Conservation (phyloP, 192 early-diverging fungal species). For the Coemansia guatemalensis region DNA sequence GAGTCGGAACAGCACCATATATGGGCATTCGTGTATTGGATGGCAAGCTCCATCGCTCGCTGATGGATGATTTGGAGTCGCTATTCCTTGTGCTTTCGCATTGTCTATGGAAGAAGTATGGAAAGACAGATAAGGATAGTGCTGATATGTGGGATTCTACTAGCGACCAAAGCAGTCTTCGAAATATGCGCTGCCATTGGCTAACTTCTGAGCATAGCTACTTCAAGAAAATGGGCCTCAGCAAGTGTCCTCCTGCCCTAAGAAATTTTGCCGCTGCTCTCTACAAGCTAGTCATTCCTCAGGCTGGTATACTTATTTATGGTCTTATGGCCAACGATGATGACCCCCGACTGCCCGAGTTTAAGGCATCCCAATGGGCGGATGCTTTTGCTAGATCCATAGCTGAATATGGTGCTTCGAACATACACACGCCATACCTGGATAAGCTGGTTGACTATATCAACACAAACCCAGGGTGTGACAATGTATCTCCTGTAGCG, state of each 20-base stretch:
- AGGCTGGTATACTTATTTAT: not conserved
- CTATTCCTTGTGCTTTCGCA: not conserved
- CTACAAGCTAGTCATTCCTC: not conserved
- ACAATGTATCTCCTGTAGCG: not conserved
- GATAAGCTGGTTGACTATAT: not conserved
- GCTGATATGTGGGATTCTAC: not conserved
- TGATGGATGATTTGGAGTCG: not conserved
- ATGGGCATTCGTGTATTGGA: not conserved
- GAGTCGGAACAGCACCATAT: conserved; percentile 1
- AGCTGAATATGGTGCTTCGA: not conserved
- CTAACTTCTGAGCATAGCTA: not conserved
- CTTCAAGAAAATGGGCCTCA: not conserved
- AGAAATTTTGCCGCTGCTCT: not conserved
- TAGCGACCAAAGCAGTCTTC: not conserved
- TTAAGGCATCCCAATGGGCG: not conserved
- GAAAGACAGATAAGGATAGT: not conserved
- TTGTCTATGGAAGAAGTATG: not conserved
- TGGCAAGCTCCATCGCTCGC: not conserved
- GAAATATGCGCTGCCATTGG: not conserved
- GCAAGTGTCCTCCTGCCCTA: not conserved
- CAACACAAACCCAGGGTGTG: not conserved
- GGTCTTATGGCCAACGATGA: not conserved
- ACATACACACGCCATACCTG: not conserved
- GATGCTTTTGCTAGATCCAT: not conserved
- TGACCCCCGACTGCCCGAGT: not conserved